A percentile compares a stretch with the other conserved stretches of the same genome.
Conservation (phyloP, 306 rosid species). For the Sesbania bispinosa region DNA sequence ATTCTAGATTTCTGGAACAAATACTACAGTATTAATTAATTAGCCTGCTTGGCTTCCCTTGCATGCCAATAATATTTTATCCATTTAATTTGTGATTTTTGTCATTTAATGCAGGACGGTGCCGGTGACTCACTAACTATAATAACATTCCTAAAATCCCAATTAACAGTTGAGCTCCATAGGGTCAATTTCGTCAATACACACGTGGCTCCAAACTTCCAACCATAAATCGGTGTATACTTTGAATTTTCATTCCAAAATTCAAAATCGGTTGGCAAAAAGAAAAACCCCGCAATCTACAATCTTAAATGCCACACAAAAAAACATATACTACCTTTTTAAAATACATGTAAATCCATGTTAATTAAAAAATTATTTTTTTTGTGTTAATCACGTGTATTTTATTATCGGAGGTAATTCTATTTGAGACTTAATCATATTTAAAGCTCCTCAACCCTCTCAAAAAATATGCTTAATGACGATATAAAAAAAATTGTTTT, state of each 20-base stretch:
- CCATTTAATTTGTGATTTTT: neutral
- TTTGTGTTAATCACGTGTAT: no score
- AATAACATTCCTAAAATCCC: neutral
- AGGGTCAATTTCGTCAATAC: conserved; percentile 31
- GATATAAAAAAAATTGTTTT: no score
- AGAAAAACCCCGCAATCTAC: neutral
- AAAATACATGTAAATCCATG: no score
- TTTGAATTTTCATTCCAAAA: conserved; percentile 18
- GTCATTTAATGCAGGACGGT: conserved; percentile 1
- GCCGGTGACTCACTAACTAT: neutral
- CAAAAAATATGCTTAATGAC: no score
- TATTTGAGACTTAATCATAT: no score
- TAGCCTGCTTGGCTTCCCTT: neutral
- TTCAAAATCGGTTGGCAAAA: conserved; percentile 8
- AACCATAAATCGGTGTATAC: no score
- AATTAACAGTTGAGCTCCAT: neutral
- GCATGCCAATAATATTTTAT: neutral
- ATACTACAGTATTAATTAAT: neutral
- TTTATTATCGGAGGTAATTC: no score
- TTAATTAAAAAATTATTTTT: no score
- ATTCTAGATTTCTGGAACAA: neutral
- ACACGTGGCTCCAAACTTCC: neutral
- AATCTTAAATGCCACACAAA: neutral
- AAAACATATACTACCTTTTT: neutral
- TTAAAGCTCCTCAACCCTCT: no score